Conservation (phyloP, 345 rosid species). For the Corymbia maculata region DNA sequence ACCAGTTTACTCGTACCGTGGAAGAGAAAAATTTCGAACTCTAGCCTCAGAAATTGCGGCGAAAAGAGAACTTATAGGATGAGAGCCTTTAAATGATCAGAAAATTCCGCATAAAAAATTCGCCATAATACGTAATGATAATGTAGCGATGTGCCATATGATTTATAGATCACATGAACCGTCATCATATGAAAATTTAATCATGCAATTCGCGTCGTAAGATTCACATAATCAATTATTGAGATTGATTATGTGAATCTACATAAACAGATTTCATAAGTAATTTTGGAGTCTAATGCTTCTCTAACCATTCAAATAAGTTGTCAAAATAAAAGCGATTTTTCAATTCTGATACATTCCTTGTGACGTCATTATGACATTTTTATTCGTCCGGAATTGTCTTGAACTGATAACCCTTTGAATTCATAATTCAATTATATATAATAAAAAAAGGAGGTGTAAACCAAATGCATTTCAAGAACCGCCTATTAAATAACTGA, state of each 20-base stretch:
- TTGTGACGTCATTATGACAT: neutral
- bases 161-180: neutral
- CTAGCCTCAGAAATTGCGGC: neutral
- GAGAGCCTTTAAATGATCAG: neutral
- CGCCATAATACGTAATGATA: neutral
- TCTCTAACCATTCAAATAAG: neutral
- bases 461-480: neutral
- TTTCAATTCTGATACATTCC: neutral
- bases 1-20: neutral
- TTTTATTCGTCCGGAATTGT: rapidly evolving
- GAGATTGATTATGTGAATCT: neutral
- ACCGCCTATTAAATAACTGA: neutral
- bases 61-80: neutral
- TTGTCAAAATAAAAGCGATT: neutral
- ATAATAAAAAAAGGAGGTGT: neutral
- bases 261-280: neutral
- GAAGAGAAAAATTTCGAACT: neutral
- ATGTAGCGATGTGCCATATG: neutral
- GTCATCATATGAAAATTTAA: neutral
- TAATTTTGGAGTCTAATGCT: neutral
- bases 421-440: neutral
- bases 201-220: neutral
- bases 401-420: neutral
- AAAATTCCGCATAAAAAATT: neutral
- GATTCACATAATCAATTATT: rapidly evolving